These are phyloP conservation scores for Jamesozyma piceae DNA, from an alignment of 805 yeast genomes.

Conservation along the genomic window DNA sequence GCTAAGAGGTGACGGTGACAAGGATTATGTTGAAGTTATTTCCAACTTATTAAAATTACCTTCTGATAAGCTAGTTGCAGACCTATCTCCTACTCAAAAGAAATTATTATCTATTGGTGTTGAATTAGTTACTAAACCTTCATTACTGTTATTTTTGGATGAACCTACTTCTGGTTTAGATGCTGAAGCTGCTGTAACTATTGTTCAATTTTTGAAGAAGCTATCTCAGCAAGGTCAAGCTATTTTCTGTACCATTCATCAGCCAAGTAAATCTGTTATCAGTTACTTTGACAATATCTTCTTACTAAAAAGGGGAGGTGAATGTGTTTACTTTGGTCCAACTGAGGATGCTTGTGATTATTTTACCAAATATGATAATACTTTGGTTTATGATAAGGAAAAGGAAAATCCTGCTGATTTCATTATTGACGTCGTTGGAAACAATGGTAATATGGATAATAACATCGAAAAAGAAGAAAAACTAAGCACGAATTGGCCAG, in stretches of 20 bases:
- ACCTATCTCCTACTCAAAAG: conserved; percentile 47
- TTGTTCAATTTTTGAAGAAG: conserved; percentile 41
- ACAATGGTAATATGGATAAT: conserved; percentile 34
- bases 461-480: conserved; percentile 2
- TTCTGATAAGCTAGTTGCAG: conserved; percentile 37
- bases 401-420: conserved; percentile 70
- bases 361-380: conserved; percentile 47
- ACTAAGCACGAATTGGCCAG: conserved; percentile 11
- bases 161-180: conserved; percentile 57
- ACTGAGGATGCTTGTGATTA: conserved; percentile 47
- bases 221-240: conserved; percentile 47
- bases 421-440: conserved; percentile 59
- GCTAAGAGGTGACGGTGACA: conserved; percentile 35
- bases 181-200: conserved; percentile 52
- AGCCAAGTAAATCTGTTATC: conserved; percentile 53
- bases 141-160: conserved; percentile 45
- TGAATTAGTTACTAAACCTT: conserved; percentile 47
- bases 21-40: conserved; percentile 27
- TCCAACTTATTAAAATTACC: conserved; percentile 38
- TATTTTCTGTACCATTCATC: conserved; percentile 57
- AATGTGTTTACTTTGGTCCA: conserved; percentile 65
- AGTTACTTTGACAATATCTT: conserved; percentile 52
- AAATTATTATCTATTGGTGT: conserved; percentile 48
- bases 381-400: conserved; percentile 42
- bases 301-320: conserved; percentile 60